Evolutionary conservation across 805 yeast genomes (phyloP).

Genomic region (Grigorovia humatica): DNA sequence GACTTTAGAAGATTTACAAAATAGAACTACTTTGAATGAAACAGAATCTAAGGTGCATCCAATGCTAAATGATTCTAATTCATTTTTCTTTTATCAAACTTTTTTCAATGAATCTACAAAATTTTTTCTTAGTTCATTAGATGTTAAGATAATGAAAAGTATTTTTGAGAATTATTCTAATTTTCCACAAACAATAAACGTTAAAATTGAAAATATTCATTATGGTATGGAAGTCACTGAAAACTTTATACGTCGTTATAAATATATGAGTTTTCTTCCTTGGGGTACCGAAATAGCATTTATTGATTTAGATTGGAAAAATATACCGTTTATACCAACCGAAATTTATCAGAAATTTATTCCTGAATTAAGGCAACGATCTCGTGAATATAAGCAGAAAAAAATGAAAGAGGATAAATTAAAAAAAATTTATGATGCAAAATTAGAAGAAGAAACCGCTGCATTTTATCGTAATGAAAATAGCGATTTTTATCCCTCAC

Average conservation of each 20-base stretch:
- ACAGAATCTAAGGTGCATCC: slow-evolving; percentile 1
- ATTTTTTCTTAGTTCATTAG: slow-evolving; percentile 68
- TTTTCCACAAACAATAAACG: slow-evolving; percentile 57
- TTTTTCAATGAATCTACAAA: slow-evolving; percentile 56
- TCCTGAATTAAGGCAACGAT: slow-evolving; percentile 47
- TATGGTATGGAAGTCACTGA: slow-evolving; percentile 56
- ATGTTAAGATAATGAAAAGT: slow-evolving; percentile 58
- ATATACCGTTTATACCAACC: slow-evolving; percentile 33
- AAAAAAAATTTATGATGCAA: slow-evolving; percentile 43
- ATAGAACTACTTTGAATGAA: not conserved
- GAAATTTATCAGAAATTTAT: slow-evolving; percentile 39
- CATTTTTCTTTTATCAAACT: slow-evolving; percentile 71
- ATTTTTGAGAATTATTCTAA: slow-evolving; percentile 51
- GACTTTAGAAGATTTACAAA: slow-evolving; percentile 1
- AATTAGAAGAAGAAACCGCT: slow-evolving; percentile 46
- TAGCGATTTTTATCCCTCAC: slow-evolving; percentile 23
- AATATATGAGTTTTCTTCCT: slow-evolving; percentile 75
- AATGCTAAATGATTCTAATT: slow-evolving; percentile 29
- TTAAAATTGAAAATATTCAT: slow-evolving; percentile 58
- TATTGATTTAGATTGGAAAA: slow-evolving; percentile 76
- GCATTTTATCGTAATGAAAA: slow-evolving; percentile 55
- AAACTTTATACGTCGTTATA: slow-evolving; percentile 47
- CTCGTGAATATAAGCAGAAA: slow-evolving; percentile 39
- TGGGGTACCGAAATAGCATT: slow-evolving; percentile 75
- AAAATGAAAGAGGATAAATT: slow-evolving; percentile 51